Evolutionary conservation across 768 basidiomycete genomes (phyloP), one percentile per base, ranked within the genome.

Genomic region (Russula earlei): DNA sequence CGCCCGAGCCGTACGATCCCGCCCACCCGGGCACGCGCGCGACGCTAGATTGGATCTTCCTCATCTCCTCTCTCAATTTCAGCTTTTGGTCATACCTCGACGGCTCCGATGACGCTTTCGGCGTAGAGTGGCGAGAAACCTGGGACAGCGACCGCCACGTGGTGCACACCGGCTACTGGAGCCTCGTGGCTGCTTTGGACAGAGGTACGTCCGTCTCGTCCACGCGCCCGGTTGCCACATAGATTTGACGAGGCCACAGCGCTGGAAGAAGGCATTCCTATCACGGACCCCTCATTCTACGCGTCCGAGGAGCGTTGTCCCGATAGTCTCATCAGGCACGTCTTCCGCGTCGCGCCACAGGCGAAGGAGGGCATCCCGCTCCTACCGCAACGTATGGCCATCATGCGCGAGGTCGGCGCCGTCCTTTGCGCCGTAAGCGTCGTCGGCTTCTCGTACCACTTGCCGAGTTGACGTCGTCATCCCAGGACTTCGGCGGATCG

Each of bases 81-180:
- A 87, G 79, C 64, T 95, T 90, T 68, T 94, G 93, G 92, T 91
- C 85, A 0, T 82, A 84, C 65, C 75, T 69, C 40, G 81, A 84
- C 58, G 79, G 81, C 0, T 68, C 62, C 5, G 62, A 72, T 4
- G 81, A 78, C 33, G 76, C 88, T 25, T 95, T 82, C 65, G 88
- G 85, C 20, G 82, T 94, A 3, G 76, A 83, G 63, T 93, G 91
- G 90, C 75, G 80, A 50, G 69, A 75, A 8, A 79, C 82, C 1
- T 91, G 89, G 87, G 70, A 69, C 14, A 72, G 69, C n/a, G 66
- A 75, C 6, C 69, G 70, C n/a, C 73, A 58, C 41, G 74, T 71
- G 37, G 71, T 84, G 22, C 83, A 81, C 68, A 91, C 87, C 0
- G 91, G 91, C 0, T 95, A 95, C 64, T 91, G 89, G 87, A 86